A percentile compares a stretch with the other conserved stretches of the same genome.
These are phyloP conservation scores for Beauveria sp. DNA, from an alignment of 2,329 filamentous ascomycete genomes.

Conservation along the genomic window DNA sequence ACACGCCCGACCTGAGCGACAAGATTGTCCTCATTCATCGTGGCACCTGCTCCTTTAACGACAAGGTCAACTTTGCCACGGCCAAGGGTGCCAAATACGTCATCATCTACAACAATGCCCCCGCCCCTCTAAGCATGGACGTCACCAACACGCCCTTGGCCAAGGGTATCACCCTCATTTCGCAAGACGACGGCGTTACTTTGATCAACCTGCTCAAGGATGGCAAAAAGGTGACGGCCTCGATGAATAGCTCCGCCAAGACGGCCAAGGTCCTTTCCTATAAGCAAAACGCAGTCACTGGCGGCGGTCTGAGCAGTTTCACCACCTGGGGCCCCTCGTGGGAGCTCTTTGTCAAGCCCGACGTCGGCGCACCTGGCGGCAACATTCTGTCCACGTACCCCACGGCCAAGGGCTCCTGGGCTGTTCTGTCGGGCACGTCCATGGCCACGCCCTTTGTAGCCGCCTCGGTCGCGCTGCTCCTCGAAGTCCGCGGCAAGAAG, in stretches of 20 bases:
- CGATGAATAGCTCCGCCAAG: conserved; percentile 34
- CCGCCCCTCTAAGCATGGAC: conserved; percentile 25
- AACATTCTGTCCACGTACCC: conserved; percentile 53
- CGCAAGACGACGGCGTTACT: conserved; percentile 30
- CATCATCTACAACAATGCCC: conserved; percentile 52
- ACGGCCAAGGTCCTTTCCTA: conserved; percentile 24
- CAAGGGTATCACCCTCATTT: conserved; percentile 34
- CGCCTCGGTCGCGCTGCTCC: conserved; percentile 46
- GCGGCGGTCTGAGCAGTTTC: conserved; percentile 44
- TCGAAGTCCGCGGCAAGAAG: conserved; percentile 42
- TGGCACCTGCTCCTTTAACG: conserved; percentile 47
- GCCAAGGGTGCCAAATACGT: conserved; percentile 52
- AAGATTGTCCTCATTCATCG: conserved; percentile 54
- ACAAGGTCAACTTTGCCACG: conserved; percentile 46
- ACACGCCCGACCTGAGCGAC: conserved; percentile 48
- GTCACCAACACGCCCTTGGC: conserved; percentile 25
- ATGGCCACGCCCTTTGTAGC: conserved; percentile 53
- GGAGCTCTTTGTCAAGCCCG: conserved; percentile 49
- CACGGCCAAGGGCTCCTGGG: conserved; percentile 37
- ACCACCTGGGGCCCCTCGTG: conserved; percentile 56
- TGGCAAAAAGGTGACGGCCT: conserved; percentile 36
- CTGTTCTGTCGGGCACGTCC: conserved; percentile 48
- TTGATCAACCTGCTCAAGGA: conserved; percentile 37
- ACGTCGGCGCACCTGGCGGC: conserved; percentile 48
- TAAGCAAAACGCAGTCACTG: conserved; percentile 34